Percentiles rank a stretch among this genome's conserved stretches.
These are phyloP conservation scores for Fusarium sp. DNA, from an alignment of 2,329 filamentous ascomycete species.

Conservation along the genomic window DNA sequence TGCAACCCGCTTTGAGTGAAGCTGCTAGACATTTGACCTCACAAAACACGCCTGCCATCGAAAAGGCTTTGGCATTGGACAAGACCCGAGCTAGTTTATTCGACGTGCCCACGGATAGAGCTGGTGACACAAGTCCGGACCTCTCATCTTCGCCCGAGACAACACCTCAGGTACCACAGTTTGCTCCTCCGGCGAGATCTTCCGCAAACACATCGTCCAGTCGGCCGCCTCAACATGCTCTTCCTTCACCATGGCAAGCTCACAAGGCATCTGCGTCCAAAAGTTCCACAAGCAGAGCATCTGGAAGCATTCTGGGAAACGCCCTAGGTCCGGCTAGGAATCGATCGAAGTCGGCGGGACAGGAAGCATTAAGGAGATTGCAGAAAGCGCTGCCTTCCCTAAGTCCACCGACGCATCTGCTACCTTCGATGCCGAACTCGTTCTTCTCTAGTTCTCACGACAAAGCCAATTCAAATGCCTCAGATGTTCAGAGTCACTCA, in stretches of 20 bases:
- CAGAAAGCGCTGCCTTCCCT: conserved; percentile 71
- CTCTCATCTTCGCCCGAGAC: conserved; percentile 40
- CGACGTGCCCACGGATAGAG: conserved; percentile 40
- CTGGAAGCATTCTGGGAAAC: conserved; percentile 57
- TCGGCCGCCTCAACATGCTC: conserved; percentile 20
- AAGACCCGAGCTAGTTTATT: conserved; percentile 52
- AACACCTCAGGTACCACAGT: conserved; percentile 20
- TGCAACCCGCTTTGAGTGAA: conserved; percentile 72
- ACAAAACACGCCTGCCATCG: conserved; percentile 68
- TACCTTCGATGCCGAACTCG: conserved; percentile 61
- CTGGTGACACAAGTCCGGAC: conserved; percentile 47
- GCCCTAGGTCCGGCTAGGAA: conserved; percentile 65
- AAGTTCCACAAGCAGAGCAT: conserved; percentile 43
- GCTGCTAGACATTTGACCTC: conserved; percentile 70
- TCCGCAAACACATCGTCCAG: conserved; percentile 11
- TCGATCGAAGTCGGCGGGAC: conserved; percentile 69
- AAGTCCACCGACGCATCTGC: conserved; percentile 49
- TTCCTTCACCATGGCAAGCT: conserved; percentile 53
- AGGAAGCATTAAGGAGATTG: conserved; percentile 70
- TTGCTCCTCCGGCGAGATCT: conserved; percentile 14
- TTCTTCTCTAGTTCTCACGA: conserved; percentile 57
- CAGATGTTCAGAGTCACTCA: conserved; percentile 12
- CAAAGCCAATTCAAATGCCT: conserved; percentile 33
- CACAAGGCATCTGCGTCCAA: conserved; percentile 40
- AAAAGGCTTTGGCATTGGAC: conserved; percentile 71